Percentiles rank a stretch among this genome's conserved stretches.
phyloP scores from a whole-genome alignment of 768 basidiomycete species.

The Solioccasus polychromus region DNA sequence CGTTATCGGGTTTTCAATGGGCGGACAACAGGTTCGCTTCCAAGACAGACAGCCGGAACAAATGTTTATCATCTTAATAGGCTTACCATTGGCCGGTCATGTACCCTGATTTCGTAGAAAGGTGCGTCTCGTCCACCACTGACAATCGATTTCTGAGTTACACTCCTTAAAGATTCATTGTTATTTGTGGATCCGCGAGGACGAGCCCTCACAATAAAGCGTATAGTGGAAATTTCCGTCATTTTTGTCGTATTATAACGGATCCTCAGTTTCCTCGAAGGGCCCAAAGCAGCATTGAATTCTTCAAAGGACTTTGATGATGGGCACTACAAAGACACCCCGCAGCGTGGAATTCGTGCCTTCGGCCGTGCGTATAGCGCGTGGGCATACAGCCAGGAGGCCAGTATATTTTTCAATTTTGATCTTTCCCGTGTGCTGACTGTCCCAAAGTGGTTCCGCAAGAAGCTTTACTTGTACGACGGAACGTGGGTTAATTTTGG shows the following conservation, averaged over 20 bases:
- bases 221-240: slow-evolving; percentile 25
- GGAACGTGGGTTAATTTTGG: slow-evolving; percentile 34
- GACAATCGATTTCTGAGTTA: neutral
- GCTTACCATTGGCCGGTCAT: slow-evolving; percentile 56
- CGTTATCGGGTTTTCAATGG: slow-evolving; percentile 59
- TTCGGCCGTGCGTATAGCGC: slow-evolving; percentile 55
- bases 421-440: neutral
- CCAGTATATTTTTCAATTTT: slow-evolving; percentile 19
- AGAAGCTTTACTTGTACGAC: slow-evolving; percentile 41
- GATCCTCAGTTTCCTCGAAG: slow-evolving; percentile 53
- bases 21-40: slow-evolving; percentile 44
- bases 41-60: neutral
- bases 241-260: neutral
- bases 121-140: slow-evolving; percentile 33
- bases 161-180: slow-evolving; percentile 38
- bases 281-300: slow-evolving; percentile 50
- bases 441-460: slow-evolving; percentile 48
- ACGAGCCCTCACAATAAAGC: slow-evolving; percentile 56
- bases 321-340: slow-evolving; percentile 48
- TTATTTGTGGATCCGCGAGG: slow-evolving; percentile 52
- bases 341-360: slow-evolving; percentile 51
- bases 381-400: slow-evolving; percentile 59
- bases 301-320: slow-evolving; percentile 53
- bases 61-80: slow-evolving; percentile 23
- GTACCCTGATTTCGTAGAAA: slow-evolving; percentile 54